Evolutionary conservation across 2,329 filamentous ascomycete species (phyloP).

Genomic region (Sporothrix pseudoabietina): DNA sequence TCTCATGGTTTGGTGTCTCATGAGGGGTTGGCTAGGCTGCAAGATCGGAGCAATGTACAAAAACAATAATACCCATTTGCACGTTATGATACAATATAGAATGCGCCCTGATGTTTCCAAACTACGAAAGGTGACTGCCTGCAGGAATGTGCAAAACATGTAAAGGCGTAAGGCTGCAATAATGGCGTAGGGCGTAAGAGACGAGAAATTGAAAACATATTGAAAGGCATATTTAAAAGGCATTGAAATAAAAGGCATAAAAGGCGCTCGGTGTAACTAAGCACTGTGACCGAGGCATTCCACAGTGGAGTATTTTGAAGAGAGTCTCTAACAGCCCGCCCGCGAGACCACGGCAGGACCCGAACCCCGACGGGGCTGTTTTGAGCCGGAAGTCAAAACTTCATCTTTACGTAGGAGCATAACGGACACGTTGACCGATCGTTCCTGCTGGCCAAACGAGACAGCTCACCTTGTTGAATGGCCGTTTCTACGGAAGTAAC

Average conservation of each 20-base stretch:
- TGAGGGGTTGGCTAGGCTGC: background rate
- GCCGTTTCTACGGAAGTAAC: background rate
- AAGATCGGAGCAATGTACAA: background rate
- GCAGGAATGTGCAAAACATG: background rate
- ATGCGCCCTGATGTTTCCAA: background rate
- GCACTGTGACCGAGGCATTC: background rate
- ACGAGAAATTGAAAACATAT: background rate
- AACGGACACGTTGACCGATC: background rate
- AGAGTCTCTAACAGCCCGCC: background rate
- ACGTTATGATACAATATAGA: constrained; percentile 1
- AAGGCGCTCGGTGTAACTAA: background rate
- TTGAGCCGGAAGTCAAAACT: background rate
- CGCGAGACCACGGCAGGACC: constrained; percentile 10
- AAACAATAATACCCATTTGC: constrained; percentile 29
- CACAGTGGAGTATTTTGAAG: background rate
- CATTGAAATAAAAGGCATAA: background rate
- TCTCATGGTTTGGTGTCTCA: background rate
- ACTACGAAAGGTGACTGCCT: background rate
- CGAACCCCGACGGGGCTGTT: constrained; percentile 2
- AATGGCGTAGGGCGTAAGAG: background rate
- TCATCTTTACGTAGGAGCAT: background rate
- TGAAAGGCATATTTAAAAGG: background rate
- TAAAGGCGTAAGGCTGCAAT: constrained; percentile 7
- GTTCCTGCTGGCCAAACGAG: background rate
- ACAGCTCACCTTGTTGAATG: background rate